Conservation (phyloP, 225 moss, liverwort and hornwort species). For the Anthoceros angustus region DNA sequence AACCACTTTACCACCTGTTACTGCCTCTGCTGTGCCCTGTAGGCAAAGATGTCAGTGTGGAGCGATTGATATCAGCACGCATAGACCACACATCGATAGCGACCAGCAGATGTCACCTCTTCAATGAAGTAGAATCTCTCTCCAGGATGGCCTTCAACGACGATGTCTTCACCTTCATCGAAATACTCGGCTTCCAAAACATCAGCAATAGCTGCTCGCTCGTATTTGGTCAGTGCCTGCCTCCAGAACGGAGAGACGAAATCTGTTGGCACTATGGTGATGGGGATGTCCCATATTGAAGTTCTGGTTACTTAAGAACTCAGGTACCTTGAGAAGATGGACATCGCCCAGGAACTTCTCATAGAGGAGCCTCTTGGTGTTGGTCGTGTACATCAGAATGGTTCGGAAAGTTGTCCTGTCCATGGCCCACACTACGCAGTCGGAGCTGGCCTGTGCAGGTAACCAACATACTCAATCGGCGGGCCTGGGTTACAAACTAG, state of each 20-base stretch:
- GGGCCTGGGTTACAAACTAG: too few relatives aligned
- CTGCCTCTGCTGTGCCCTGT: slow-evolving; percentile 60
- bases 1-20: slow-evolving; percentile 42
- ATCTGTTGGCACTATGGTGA: not conserved
- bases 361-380: slow-evolving; percentile 57
- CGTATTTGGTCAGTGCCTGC: slow-evolving; percentile 66
- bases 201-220: slow-evolving; percentile 77
- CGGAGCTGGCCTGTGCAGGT: slow-evolving; percentile 46
- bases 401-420: slow-evolving; percentile 66
- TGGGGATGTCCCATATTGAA: not conserved
- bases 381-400: slow-evolving; percentile 77
- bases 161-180: slow-evolving; percentile 38
- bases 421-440: slow-evolving; percentile 86
- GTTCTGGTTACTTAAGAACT: not conserved
- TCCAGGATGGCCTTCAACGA: slow-evolving; percentile 64
- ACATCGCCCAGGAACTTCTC: slow-evolving; percentile 78
- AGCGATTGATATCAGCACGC: too few relatives aligned
- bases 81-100: not conserved
- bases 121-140: slow-evolving; percentile 84
- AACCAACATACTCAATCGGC: too few relatives aligned
- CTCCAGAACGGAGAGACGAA: not conserved
- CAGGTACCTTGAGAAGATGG: slow-evolving; percentile 50
- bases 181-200: slow-evolving; percentile 75
- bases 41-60: not conserved
- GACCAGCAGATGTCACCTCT: slow-evolving; percentile 31